Conservation (phyloP, 345 rosid genomes). For the Eucalyptus marginata region DNA sequence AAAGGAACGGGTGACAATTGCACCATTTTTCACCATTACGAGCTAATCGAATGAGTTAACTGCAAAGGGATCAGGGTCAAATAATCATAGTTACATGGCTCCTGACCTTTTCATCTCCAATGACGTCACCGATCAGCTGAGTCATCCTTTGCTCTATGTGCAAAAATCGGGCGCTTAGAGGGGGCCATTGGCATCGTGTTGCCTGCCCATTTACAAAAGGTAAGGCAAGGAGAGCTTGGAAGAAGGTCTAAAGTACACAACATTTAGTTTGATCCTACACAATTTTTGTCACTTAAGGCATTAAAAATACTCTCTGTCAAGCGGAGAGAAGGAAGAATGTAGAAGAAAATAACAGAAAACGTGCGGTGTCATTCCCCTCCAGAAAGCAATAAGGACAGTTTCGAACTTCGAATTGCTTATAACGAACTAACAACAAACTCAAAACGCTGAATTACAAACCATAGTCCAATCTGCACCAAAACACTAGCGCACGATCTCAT, state of each 20-base stretch:
- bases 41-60: background rate
- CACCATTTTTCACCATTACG: slow-evolving; percentile 15
- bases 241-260: background rate
- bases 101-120: background rate
- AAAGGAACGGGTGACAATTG: slow-evolving; percentile 18
- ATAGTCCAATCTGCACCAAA: background rate
- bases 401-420: background rate
- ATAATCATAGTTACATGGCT: background rate
- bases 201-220: slow-evolving; percentile 41
- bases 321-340: background rate
- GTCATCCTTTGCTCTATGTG: background rate
- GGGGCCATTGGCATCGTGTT: background rate
- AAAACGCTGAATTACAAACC: background rate
- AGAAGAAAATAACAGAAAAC: background rate
- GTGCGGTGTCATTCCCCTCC: background rate
- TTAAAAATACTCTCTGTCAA: background rate
- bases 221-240: slow-evolving; percentile 62
- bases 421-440: background rate
- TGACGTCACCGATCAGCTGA: background rate
- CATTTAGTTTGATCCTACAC: background rate
- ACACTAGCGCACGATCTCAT: background rate
- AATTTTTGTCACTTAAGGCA: background rate
- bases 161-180: no score
- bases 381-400: background rate
- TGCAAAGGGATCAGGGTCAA: background rate